Evolutionary conservation across 768 basidiomycete species (phyloP), one percentile per base, ranked within the genome.

Genomic region (Pleurotus tuoliensis): DNA sequence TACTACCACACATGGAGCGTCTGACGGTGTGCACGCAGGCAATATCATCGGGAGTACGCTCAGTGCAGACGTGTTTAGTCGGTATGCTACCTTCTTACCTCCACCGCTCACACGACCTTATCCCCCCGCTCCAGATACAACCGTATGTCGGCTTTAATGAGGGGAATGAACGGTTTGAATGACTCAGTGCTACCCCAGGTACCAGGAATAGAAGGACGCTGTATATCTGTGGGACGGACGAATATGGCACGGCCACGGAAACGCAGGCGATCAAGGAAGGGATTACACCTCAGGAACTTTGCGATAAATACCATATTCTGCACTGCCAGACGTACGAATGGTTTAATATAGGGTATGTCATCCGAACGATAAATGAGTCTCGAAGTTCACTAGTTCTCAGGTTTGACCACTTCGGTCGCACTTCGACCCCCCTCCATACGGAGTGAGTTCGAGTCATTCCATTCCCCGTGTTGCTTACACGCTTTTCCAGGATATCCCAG

Each of bases 231-330:
- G 97, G 97, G 24, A 98, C 97, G 3, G 97, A 99, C 67, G 97
- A 99, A 72, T 99, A 99, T 65, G 97, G 97, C n/a, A 99, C 97
- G 5, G 96, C 97, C 0, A 97, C 97, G 0, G 97, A 99, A 76
- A 98, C 95, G 2, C 95, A 97, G 70, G 96, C 97, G 3, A 70
- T 93, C 58, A 93, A 94, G 66, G 93, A 96, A 67, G 84, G 86
- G 0, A 69, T 94, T 39, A 84, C 90, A 9, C 90, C 94, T 0
- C 76, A 76, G 59, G 82, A 86, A 62, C 77, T 98, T 1, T 97
- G 94, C 69, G 90, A 94, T 71, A 94, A 95, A 73, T 98, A 98
- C 69, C 75, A 95, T 64, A 77, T 79, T 15, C 76, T 98, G 13
- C 97, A 98, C 62, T 86, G 84, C 60, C 92, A 93, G 61, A 93